Base-by-base conservation (phyloP, 2,329 filamentous ascomycete species). In the Iodosphaeria phyllophila region DNA sequence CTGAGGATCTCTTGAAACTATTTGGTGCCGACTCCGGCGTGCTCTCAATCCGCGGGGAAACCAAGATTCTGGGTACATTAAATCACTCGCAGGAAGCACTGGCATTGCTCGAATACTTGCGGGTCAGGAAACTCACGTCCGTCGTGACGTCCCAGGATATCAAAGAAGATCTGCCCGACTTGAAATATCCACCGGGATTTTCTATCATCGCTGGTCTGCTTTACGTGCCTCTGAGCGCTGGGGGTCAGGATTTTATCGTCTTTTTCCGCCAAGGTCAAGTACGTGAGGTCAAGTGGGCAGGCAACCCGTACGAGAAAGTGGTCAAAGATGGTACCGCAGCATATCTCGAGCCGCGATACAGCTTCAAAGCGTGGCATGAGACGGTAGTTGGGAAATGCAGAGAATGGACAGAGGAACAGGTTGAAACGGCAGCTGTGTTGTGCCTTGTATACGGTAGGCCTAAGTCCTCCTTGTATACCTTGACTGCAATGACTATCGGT, bases 1-100 rank as follows among this genome's bases (percentile, higher is more conserved):
- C 80, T 0, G 80, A 91, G 26, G 83, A 92, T 38, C 50, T 92
- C 0, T 46, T 92, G 4, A 79, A 71, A 36, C 57, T 92, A 0
- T 92, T 92, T 33, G 72, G 89, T 40, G 83, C 82, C 1, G 83
- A 92, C 38, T 89, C 80, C 41, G 84, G 82, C 3, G 59, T 89
- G 20, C 49, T 92, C 0, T 91, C 78, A 0, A 92, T 92, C 22
- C 62, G 66, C 15, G 80, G 78, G n/a, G 82, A 92, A 44, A 89
- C 82, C 0, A 92, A 92, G 41, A 74, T 92, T 2, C 49, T 92
- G 14, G 83, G 83, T 0, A 59, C 66, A 22, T 50, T 80, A 6
- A 67, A 77, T 9, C 66, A 84, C 20, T 74, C 76, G 0, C 82
- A 91, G 40, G 84, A 92, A 48, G 72, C 79, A 2, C 51, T 92